phyloP scores from a whole-genome alignment of 306 rosid species.

The Albizia julibrissin region DNA sequence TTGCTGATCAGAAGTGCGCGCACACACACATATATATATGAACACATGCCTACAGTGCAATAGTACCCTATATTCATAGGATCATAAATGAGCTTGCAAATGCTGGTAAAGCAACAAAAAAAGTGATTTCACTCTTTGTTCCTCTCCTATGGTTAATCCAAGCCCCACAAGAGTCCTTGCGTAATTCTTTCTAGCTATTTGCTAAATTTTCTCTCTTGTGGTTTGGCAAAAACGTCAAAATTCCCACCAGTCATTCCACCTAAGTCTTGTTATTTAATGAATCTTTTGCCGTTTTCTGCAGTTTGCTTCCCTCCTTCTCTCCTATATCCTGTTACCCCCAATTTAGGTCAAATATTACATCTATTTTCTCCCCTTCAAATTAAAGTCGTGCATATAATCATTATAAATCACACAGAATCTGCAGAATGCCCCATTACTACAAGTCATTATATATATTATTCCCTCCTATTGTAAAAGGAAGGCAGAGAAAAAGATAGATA shows the following conservation, averaged over 20 bases:
- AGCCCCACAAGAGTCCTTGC: slow-evolving; percentile 32
- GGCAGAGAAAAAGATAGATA: not conserved
- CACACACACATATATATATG: not conserved
- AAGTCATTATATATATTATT: not conserved
- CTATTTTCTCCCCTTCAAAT: not conserved
- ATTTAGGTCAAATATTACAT: slow-evolving; percentile 21
- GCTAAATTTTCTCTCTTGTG: slow-evolving; percentile 1
- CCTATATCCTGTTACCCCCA: slow-evolving; percentile 19
- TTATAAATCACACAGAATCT: not conserved
- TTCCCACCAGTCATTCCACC: slow-evolving; percentile 32
- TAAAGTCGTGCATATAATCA: not conserved
- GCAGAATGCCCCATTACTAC: not conserved
- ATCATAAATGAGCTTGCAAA: slow-evolving; percentile 44
- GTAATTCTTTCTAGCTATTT: slow-evolving; percentile 7
- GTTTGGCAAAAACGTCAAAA: slow-evolving; percentile 39
- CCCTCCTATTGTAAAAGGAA: no score
- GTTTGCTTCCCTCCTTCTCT: slow-evolving; percentile 23
- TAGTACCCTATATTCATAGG: slow-evolving; percentile 15
- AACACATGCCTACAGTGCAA: not conserved
- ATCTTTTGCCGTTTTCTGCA: slow-evolving; percentile 22
- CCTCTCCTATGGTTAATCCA: slow-evolving; percentile 34
- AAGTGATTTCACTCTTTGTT: slow-evolving; percentile 28
- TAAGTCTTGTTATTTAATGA: slow-evolving; percentile 37
- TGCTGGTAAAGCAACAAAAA: slow-evolving; percentile 39
- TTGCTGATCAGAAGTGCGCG: not conserved